A percentile compares a stretch with the other conserved stretches of the same genome.
Evolutionary conservation across 148 eudicot genomes (phyloP).

Genomic region (Heliosperma pusillum): DNA sequence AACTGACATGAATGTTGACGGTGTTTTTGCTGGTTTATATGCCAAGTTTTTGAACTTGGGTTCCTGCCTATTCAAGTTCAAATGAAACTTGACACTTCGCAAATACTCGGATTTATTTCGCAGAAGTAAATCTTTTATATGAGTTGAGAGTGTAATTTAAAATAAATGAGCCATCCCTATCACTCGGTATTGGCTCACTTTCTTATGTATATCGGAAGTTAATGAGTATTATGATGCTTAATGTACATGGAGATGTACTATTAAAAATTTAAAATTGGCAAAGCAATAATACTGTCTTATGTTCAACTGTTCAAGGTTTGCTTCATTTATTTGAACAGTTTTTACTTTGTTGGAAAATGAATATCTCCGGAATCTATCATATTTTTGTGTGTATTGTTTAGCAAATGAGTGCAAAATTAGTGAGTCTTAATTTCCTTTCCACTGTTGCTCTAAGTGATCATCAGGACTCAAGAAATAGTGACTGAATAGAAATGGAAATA

Average conservation of each 20-base stretch:
- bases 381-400: no score
- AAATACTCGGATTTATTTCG: neutral
- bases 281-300: neutral
- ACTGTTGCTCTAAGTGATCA: no score
- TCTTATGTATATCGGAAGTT: constrained; percentile 8
- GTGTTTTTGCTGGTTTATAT: constrained; percentile 33
- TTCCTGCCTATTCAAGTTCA: constrained; percentile 29
- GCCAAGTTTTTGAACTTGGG: constrained; percentile 22
- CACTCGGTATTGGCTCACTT: neutral
- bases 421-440: no score
- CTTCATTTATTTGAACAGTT: no score
- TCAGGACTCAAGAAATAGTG: no score
- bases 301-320: no score
- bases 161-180: neutral
- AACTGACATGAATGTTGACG: constrained; percentile 65
- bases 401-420: no score
- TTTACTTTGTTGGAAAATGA: no score
- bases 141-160: neutral
- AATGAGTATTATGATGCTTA: neutral
- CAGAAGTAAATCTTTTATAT: neutral
- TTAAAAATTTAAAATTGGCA: neutral
- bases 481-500: neutral
- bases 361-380: no score
- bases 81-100: neutral
- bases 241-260: neutral